These are phyloP conservation scores for Blastobotrys muscicola DNA, from an alignment of 805 yeast species.

Conservation along the genomic window DNA sequence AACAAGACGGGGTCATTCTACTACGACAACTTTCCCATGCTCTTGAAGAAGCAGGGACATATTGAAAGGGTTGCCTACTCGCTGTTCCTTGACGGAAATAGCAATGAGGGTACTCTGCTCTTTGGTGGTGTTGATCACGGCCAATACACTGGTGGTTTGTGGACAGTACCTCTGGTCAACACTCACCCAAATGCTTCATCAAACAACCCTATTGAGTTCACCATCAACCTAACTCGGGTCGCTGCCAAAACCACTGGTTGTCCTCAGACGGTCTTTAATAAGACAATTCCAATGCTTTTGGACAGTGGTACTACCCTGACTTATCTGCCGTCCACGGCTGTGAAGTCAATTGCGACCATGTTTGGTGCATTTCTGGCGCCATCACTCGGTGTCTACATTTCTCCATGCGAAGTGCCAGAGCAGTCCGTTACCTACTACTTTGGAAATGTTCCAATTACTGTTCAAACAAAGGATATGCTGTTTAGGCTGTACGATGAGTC, in stretches of 20 bases:
- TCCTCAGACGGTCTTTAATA: background rate
- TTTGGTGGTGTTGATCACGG: conserved; percentile 66
- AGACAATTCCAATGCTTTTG: conserved; percentile 6
- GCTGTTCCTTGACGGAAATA: conserved; percentile 33
- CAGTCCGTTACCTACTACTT: conserved; percentile 1
- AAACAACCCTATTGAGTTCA: conserved; percentile 5
- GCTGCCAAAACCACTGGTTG: background rate
- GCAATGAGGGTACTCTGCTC: conserved; percentile 39
- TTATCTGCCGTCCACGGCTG: conserved; percentile 9
- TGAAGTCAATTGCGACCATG: conserved; percentile 4
- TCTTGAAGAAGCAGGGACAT: conserved; percentile 32
- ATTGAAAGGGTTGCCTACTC: conserved; percentile 37
- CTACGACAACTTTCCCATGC: conserved; percentile 25
- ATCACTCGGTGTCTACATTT: conserved; percentile 1
- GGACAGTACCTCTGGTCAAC: conserved; percentile 14
- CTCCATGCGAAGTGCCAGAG: conserved; percentile 1
- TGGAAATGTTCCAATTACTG: conserved; percentile 1
- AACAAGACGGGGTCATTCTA: background rate
- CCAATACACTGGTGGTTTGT: conserved; percentile 41
- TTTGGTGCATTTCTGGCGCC: conserved; percentile 3
- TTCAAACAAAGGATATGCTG: background rate
- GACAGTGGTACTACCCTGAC: conserved; percentile 17
- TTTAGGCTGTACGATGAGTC: background rate
- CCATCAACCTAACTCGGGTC: conserved; percentile 13
- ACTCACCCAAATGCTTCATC: background rate